phyloP scores from a whole-genome alignment of 75 land plant genomes.

The Ceratopteris richardii region DNA sequence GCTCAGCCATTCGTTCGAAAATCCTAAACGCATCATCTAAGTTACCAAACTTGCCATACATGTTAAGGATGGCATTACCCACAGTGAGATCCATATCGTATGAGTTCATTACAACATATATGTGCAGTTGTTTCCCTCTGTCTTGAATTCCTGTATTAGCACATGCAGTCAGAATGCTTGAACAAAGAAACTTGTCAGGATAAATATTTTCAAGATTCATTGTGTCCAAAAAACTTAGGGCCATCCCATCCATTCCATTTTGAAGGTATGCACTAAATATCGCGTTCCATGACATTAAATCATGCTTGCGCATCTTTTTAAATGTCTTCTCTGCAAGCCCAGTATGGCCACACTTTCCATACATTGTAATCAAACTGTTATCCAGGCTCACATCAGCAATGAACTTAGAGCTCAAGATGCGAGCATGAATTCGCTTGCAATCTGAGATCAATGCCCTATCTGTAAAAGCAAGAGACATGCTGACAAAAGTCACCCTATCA shows the following conservation, averaged over 20 bases:
- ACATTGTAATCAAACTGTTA: not conserved
- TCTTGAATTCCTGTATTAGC: conserved; percentile 9
- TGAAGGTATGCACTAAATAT: conserved; percentile 12
- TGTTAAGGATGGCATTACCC: conserved; percentile 33
- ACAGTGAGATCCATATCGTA: conserved; percentile 7
- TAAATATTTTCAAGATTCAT: conserved; percentile 9
- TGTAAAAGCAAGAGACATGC: conserved; percentile 2
- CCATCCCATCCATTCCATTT: conserved; percentile 9
- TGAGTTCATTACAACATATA: conserved; percentile 15
- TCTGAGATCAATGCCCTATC: not conserved
- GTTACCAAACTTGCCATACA: conserved; percentile 20
- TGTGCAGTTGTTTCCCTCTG: conserved; percentile 23
- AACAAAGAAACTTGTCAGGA: conserved; percentile 24
- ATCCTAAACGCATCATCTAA: conserved; percentile 13
- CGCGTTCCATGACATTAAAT: conserved; percentile 15
- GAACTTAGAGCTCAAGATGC: not conserved
- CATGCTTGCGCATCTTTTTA: conserved; percentile 8
- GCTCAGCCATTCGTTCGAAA: conserved; percentile 7
- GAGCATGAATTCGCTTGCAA: not conserved
- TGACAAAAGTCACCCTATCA: conserved; percentile 8
- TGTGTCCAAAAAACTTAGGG: conserved; percentile 6
- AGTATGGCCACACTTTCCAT: conserved; percentile 9
- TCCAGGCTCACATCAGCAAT: not conserved
- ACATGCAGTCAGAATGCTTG: conserved; percentile 19
- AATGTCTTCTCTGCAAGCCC: conserved; percentile 5